A percentile compares a stretch with the other conserved stretches of the same genome.
Evolutionary conservation across 352 stramenopile species (phyloP).

Genomic region (Phytophthora pluvialis): DNA sequence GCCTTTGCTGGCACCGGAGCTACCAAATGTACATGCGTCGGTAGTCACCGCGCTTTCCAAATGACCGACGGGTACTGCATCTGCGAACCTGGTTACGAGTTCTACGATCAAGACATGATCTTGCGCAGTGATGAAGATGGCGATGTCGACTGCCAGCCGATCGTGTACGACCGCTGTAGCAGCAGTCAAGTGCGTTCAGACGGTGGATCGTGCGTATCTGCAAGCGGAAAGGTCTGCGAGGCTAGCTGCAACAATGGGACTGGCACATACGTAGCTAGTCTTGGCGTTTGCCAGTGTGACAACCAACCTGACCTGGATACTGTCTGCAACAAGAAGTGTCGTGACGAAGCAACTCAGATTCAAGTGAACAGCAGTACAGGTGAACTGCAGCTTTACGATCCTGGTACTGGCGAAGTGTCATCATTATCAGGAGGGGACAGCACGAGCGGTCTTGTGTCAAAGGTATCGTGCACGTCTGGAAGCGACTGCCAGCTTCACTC

Average conservation of each 20-base stretch:
- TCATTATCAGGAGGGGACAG: slow-evolving; percentile 23
- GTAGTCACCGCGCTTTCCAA: slow-evolving; percentile 91
- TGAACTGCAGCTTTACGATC: slow-evolving; percentile 70
- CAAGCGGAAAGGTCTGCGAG: slow-evolving; percentile 48
- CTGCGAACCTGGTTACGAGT: slow-evolving; percentile 92
- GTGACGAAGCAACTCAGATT: slow-evolving; percentile 52
- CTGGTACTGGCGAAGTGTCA: slow-evolving; percentile 35
- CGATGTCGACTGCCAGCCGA: slow-evolving; percentile 91
- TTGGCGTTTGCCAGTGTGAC: slow-evolving; percentile 91
- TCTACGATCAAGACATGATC: slow-evolving; percentile 89
- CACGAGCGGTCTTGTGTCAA: slow-evolving; percentile 47
- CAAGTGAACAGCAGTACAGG: slow-evolving; percentile 65
- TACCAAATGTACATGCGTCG: slow-evolving; percentile 82
- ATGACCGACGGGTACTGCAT: slow-evolving; percentile 92
- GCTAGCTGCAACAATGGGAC: slow-evolving; percentile 72
- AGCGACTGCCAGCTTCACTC: slow-evolving; percentile 65
- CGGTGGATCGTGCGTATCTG: slow-evolving; percentile 66
- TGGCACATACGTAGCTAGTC: slow-evolving; percentile 74
- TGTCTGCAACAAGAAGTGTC: slow-evolving; percentile 84
- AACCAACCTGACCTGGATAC: slow-evolving; percentile 73
- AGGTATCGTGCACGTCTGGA: slow-evolving; percentile 49
- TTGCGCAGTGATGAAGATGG: slow-evolving; percentile 85
- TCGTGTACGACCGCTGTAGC: slow-evolving; percentile 89
- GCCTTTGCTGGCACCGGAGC: slow-evolving; percentile 61
- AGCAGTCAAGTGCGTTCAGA: slow-evolving; percentile 78